Evolutionary conservation across 2,329 filamentous ascomycete genomes (phyloP).

Genomic region (Xylariaceae sp.): DNA sequence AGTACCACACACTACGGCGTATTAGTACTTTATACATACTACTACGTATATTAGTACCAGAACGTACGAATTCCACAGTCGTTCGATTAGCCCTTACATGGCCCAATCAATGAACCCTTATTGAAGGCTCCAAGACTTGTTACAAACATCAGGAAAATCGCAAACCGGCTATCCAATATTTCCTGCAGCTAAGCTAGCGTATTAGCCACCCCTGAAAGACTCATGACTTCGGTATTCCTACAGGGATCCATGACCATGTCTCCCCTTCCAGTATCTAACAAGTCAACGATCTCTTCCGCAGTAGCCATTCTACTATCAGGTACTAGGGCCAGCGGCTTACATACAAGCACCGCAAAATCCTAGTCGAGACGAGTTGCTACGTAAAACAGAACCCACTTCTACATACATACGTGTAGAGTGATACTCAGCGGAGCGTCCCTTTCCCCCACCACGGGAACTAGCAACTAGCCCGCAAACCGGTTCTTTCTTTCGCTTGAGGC

Average conservation of each 20-base stretch:
- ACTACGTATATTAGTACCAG: neutral
- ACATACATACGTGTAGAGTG: no score
- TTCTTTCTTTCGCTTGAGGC: neutral
- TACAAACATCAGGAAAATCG: neutral
- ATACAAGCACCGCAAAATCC: neutral
- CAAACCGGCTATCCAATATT: neutral
- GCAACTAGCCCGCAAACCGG: neutral
- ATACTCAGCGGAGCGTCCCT: neutral
- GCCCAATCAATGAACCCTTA: neutral
- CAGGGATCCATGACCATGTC: neutral
- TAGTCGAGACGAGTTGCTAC: neutral
- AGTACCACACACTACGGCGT: no score
- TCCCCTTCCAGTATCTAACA: neutral
- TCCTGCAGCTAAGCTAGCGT: neutral
- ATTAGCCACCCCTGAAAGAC: neutral
- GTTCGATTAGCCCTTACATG: neutral
- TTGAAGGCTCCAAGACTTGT: neutral
- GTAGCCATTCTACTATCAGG: neutral
- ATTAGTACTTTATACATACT: no score
- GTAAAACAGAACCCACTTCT: neutral
- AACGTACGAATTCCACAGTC: neutral
- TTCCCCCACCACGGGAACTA: neutral
- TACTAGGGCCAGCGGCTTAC: no score
- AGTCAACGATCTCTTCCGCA: neutral
- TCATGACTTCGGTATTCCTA: neutral